Conservation (phyloP, 2,329 filamentous ascomycete genomes). For the Cercospora janseana region DNA sequence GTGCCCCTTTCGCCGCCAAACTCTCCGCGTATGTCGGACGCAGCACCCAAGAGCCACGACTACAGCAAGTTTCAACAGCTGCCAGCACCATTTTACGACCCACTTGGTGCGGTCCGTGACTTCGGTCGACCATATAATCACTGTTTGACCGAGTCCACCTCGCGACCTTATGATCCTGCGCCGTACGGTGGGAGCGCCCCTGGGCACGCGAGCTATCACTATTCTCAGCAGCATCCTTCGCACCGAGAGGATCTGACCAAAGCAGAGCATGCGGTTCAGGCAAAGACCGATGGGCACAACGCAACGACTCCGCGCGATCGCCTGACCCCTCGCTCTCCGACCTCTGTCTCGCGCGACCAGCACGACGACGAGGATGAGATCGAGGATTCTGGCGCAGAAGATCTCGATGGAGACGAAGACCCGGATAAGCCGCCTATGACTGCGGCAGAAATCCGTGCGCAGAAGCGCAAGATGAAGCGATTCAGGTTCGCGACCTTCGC, state of each 20-base stretch:
- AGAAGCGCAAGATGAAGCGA: slow-evolving; percentile 65
- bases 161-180: neutral
- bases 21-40: slow-evolving; percentile 53
- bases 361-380: slow-evolving; percentile 42
- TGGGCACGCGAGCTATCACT: neutral
- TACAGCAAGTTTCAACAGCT: slow-evolving; percentile 47
- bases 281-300: slow-evolving; percentile 44
- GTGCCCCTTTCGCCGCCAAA: slow-evolving; percentile 51
- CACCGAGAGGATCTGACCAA: slow-evolving; percentile 21
- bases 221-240: neutral
- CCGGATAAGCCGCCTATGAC: slow-evolving; percentile 40
- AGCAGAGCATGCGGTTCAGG: slow-evolving; percentile 33
- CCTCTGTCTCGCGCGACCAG: slow-evolving; percentile 33
- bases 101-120: slow-evolving; percentile 26
- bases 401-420: slow-evolving; percentile 31
- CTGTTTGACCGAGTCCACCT: neutral
- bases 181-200: neutral
- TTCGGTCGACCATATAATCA: neutral
- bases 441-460: slow-evolving; percentile 49
- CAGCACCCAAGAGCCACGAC: slow-evolving; percentile 44
- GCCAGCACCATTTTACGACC: slow-evolving; percentile 11
- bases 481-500: slow-evolving; percentile 59
- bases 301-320: slow-evolving; percentile 48
- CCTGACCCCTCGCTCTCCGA: slow-evolving; percentile 46
- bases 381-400: slow-evolving; percentile 40